Base-by-base conservation (phyloP, 176 grass and related monocot species). In the Juncus inflexus region DNA sequence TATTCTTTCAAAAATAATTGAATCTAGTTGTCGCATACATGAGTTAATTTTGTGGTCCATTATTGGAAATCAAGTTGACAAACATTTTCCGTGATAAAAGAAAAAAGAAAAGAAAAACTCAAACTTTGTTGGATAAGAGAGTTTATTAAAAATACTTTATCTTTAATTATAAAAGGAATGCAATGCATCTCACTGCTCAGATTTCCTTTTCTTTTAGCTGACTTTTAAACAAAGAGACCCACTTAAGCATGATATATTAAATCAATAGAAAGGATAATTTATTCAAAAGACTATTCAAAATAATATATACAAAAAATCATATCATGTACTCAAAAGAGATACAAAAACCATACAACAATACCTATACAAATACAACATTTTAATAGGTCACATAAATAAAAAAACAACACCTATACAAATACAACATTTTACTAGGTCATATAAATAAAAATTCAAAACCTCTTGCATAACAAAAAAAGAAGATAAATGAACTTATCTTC, bases 391-490 rank as follows among this genome's bases (percentile, higher is more conserved):
- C 63, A 54, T 50, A 28, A 6, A 51, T 14, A 12, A 66, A 35
- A 3, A 51, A 51, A 51, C 11, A 51, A 9, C 19, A 28, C 19
- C 19, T 28, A 28, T 28, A 28, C 19, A 28, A 28, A 28, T 28
- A 28, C 19, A 28, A 28, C 19, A 28, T 28, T 28, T 28, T 28
- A 28, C 19, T 28, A 28, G 19, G 19, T 28, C 19, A 28, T 28
- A 35, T 4, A 63, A 63, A 40, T 6, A n/a, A 6, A 13, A 66
- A 38, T 11, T 4, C 50, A 40, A 69, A 57, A 70, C 37, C 40
- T 15, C 54, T 55, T 37, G 35, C 68, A 59, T 12, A 71, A 71
- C 54, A 57, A 12, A 71, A 71, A 38, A 7, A 3, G 13, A 59
- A 60, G 15, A 45, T 28, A 60, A 43, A 10, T 37, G 2, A 54